Evolutionary conservation across 495 filamentous ascomycete species (phyloP).

Genomic region (Aspergillus diversus): DNA sequence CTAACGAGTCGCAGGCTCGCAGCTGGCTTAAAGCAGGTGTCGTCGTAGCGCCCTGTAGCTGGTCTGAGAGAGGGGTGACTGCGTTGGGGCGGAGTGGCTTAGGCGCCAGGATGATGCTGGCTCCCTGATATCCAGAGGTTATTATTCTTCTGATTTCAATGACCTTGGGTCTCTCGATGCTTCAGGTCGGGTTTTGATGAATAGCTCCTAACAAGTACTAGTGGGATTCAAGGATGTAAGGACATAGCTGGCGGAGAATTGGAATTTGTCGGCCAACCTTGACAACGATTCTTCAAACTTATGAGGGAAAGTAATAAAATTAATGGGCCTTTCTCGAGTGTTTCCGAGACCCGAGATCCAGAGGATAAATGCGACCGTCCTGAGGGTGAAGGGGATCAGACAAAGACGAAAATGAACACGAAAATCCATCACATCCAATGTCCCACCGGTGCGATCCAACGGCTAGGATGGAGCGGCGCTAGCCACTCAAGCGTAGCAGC

Average conservation of each 20-base stretch:
- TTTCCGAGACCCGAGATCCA: background rate
- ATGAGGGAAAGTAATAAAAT: background rate
- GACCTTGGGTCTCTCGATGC: too few relatives aligned
- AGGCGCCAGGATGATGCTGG: conserved; percentile 9
- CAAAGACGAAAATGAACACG: conserved; percentile 19
- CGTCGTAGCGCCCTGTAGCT: conserved; percentile 4
- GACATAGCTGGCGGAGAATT: too few relatives aligned
- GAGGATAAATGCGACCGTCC: background rate
- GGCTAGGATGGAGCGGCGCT: conserved; percentile 26
- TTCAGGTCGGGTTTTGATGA: too few relatives aligned
- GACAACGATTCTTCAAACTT: background rate
- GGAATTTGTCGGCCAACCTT: background rate
- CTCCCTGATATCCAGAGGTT: background rate
- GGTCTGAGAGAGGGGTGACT: background rate
- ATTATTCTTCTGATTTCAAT: too few relatives aligned
- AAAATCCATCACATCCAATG: conserved; percentile 24
- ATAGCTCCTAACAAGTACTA: too few relatives aligned
- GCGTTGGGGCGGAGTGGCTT: conserved; percentile 1
- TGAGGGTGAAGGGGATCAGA: background rate
- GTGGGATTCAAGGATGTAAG: too few relatives aligned
- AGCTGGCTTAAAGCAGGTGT: conserved; percentile 5
- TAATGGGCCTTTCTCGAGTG: background rate
- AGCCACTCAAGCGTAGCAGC: conserved; percentile 24
- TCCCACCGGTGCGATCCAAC: conserved; percentile 30
- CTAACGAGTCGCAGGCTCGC: conserved; percentile 13